phyloP scores from a whole-genome alignment of 805 yeast species.

The Sporopachydermia lactativora region DNA sequence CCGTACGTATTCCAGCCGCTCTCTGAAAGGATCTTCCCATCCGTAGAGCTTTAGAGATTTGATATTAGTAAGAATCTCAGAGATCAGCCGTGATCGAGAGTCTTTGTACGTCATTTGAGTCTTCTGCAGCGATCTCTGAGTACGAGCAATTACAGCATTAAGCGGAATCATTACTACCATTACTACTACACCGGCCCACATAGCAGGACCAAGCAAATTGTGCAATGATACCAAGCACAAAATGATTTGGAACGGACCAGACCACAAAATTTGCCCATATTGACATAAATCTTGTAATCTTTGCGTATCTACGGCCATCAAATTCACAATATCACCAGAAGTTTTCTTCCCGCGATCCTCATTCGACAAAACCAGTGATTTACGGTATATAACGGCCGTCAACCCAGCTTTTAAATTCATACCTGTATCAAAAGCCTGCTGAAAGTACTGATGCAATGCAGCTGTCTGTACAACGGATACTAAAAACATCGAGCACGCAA shows the following conservation, averaged over 20 bases:
- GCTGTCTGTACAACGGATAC: slow-evolving; percentile 47
- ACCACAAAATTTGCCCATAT: slow-evolving; percentile 72
- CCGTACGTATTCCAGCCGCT: slow-evolving; percentile 66
- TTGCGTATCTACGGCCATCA: slow-evolving; percentile 61
- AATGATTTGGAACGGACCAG: slow-evolving; percentile 83
- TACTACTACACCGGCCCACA: slow-evolving; percentile 90
- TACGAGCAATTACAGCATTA: slow-evolving; percentile 53
- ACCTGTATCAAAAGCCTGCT: slow-evolving; percentile 38
- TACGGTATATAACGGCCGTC: slow-evolving; percentile 53
- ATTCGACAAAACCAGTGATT: slow-evolving; percentile 54
- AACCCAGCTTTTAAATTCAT: slow-evolving; percentile 52
- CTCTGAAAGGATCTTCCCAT: slow-evolving; percentile 84
- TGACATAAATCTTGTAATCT: slow-evolving; percentile 56
- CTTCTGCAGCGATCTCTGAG: slow-evolving; percentile 62
- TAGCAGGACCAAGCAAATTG: slow-evolving; percentile 55
- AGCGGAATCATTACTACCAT: slow-evolving; percentile 75
- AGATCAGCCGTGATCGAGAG: slow-evolving; percentile 72
- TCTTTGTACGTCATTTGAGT: slow-evolving; percentile 77
- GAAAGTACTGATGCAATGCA: slow-evolving; percentile 50
- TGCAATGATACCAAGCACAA: slow-evolving; percentile 68
- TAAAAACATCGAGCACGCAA: slow-evolving; percentile 50
- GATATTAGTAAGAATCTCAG: slow-evolving; percentile 82
- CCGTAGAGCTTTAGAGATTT: slow-evolving; percentile 86
- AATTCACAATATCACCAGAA: slow-evolving; percentile 70
- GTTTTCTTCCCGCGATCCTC: slow-evolving; percentile 44